These are phyloP conservation scores for Backusella australiensis DNA, from an alignment of 192 early-diverging fungal genomes.

Conservation along the genomic window DNA sequence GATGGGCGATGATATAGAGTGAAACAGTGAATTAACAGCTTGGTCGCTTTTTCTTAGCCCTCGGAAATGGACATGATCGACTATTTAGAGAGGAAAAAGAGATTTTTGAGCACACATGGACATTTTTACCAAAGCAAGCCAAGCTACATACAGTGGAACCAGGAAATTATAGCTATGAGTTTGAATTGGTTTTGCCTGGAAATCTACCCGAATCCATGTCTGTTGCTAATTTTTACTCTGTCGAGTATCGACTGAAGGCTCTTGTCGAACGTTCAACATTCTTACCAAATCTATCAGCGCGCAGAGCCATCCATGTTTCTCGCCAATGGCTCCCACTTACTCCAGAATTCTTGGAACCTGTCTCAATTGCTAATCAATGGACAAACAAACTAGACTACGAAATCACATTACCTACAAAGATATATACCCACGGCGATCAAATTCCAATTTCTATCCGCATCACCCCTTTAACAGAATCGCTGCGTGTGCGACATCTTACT, in stretches of 20 bases:
- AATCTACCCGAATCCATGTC: conserved; percentile 57
- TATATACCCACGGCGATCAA: conserved; percentile 49
- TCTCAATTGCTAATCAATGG: conserved; percentile 54
- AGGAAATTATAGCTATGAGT: conserved; percentile 41
- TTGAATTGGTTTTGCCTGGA: conserved; percentile 55
- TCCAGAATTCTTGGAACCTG: conserved; percentile 45
- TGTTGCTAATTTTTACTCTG: conserved; percentile 40
- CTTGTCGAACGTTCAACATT: conserved; percentile 52
- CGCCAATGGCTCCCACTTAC: conserved; percentile 46
- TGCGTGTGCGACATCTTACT: conserved; percentile 43
- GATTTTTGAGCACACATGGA: conserved; percentile 50
- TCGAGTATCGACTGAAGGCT: conserved; percentile 51
- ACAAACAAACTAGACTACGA: conserved; percentile 50
- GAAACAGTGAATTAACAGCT: background rate
- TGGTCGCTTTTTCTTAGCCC: background rate
- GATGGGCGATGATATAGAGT: background rate
- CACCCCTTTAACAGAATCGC: conserved; percentile 37
- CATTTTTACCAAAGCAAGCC: conserved; percentile 43
- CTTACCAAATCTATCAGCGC: conserved; percentile 40
- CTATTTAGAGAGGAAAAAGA: conserved; percentile 27
- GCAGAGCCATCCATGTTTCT: conserved; percentile 38
- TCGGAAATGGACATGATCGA: conserved; percentile 22
- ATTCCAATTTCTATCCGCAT: conserved; percentile 47
- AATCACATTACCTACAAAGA: conserved; percentile 51
- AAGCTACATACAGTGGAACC: conserved; percentile 32